Evolutionary conservation across 306 rosid species (phyloP).

Genomic region (Lathyrus sativus): DNA sequence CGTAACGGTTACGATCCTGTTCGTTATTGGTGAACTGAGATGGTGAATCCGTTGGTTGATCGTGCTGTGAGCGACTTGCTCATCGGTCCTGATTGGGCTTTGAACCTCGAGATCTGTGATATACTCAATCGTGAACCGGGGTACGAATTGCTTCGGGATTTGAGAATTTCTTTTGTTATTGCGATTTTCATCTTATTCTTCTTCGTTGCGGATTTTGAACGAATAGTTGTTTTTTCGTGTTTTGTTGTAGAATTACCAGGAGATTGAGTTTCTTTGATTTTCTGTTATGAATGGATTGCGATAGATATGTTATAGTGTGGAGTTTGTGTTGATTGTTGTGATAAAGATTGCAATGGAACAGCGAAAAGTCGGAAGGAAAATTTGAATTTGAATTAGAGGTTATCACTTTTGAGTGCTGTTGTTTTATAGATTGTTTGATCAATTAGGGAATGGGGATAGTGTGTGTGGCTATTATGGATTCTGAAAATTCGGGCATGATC

Average conservation of each 20-base stretch:
- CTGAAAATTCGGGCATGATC: slow-evolving; percentile 24
- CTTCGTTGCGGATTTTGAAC: background rate
- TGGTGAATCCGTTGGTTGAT: slow-evolving; percentile 94
- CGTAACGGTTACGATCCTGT: slow-evolving; percentile 36
- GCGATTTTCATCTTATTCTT: slow-evolving; percentile 13
- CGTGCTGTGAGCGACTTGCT: slow-evolving; percentile 96
- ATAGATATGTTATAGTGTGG: slow-evolving; percentile 9
- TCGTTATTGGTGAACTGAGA: slow-evolving; percentile 42
- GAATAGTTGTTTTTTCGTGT: slow-evolving; percentile 7
- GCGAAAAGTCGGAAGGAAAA: slow-evolving; percentile 7
- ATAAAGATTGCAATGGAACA: slow-evolving; percentile 28
- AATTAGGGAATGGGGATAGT: slow-evolving; percentile 17
- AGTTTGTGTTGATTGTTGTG: slow-evolving; percentile 8
- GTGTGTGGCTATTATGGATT: slow-evolving; percentile 6
- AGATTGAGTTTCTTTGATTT: slow-evolving; percentile 3
- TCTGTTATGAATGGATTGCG: slow-evolving; percentile 17
- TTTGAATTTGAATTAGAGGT: slow-evolving; percentile 16
- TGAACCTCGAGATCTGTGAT: slow-evolving; percentile 99
- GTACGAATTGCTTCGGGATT: slow-evolving; percentile 54
- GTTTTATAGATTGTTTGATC: slow-evolving; percentile 26
- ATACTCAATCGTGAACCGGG: slow-evolving; percentile 83
- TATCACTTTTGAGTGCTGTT: slow-evolving; percentile 24
- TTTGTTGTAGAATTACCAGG: background rate
- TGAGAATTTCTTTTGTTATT: slow-evolving; percentile 15
- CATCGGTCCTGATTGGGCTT: slow-evolving; percentile 99